Evolutionary conservation across 805 yeast genomes (phyloP).

Genomic region (Candida railenensis): DNA sequence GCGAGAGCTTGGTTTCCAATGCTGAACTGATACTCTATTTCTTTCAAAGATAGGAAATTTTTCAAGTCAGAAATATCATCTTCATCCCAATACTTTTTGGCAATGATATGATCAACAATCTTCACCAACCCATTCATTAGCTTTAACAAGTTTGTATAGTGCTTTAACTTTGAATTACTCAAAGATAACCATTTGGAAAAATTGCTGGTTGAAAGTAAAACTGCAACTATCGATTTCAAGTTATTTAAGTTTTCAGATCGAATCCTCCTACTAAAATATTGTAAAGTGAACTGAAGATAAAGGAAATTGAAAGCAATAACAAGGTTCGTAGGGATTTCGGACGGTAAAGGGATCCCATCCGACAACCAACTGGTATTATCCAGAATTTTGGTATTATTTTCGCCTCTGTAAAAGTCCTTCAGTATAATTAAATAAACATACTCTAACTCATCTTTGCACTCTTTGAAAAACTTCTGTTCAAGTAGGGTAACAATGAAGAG

Average conservation of each 20-base stretch:
- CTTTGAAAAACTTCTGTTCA: conserved; percentile 12
- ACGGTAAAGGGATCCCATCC: neutral
- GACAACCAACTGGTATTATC: neutral
- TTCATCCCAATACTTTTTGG: conserved; percentile 5
- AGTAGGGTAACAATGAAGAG: conserved; percentile 23
- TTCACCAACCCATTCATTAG: conserved; percentile 25
- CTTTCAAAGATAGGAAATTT: neutral
- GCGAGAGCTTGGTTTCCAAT: neutral
- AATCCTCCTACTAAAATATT: conserved; percentile 18
- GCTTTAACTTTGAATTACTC: conserved; percentile 5
- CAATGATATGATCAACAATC: conserved; percentile 13
- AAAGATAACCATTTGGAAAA: conserved; percentile 22
- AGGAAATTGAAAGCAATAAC: conserved; percentile 29
- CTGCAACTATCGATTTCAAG: conserved; percentile 13
- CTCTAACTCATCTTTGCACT: conserved; percentile 13
- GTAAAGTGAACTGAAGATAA: conserved; percentile 24
- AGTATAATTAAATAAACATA: neutral
- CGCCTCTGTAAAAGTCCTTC: neutral
- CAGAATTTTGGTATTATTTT: neutral
- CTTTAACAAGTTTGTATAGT: conserved; percentile 24
- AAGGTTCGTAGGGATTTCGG: conserved; percentile 9
- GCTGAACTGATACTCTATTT: neutral
- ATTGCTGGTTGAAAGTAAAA: conserved; percentile 17
- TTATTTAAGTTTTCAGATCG: conserved; percentile 9
- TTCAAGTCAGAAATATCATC: conserved; percentile 5